Base-by-base conservation (phyloP, 2,329 filamentous ascomycete species). In the Venturia aucupariae region DNA sequence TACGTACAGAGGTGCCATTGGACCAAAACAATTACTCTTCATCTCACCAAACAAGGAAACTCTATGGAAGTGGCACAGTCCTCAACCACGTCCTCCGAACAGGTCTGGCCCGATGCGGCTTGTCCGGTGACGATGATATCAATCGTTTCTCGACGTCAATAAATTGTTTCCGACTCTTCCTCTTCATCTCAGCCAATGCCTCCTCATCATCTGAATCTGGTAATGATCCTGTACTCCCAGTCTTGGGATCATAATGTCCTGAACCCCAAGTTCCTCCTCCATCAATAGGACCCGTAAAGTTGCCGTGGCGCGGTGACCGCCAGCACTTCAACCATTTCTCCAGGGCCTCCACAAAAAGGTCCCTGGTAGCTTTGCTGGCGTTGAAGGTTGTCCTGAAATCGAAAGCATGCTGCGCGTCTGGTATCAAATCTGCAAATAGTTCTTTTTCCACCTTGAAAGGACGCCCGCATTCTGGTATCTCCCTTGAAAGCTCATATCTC, bases 301-400 rank as follows among this genome's bases (percentile, higher is more conserved):
- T 44, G 11, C 41, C 59, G 27, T 5, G 15, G 19, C 35, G 38
- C 6, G 59, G 59, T 30, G 70, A 60, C 64, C 68, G 64, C 71
- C 76, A 81, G 65, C 80, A 81, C 55, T 72, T 71, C 64, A 82
- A 69, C 80, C 80, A 82, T 66, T 72, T 67, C n/a, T 69, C 71
- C 70, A 82, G 70, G 35, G 80, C 79, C 55, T 69, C 67, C 10
- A 70, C 72, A 65, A 81, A 80, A 64, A 74, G 71, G 32, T 69
- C 68, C 57, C 76, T 72, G 13, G 73, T 75, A 1, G 70, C 68
- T 19, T 69, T 71, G 0, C 75, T 78, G 0, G 69, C 71, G 0
- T 68, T 69, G 39, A 75, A 74, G 4, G 65, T 66, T 2, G 70
- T 70, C 46, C 72, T 70, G 63, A 82, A 78, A 70, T 83, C 81